Conservation (phyloP, 768 basidiomycete species). For the Rubroboletus pulcherrimus region DNA sequence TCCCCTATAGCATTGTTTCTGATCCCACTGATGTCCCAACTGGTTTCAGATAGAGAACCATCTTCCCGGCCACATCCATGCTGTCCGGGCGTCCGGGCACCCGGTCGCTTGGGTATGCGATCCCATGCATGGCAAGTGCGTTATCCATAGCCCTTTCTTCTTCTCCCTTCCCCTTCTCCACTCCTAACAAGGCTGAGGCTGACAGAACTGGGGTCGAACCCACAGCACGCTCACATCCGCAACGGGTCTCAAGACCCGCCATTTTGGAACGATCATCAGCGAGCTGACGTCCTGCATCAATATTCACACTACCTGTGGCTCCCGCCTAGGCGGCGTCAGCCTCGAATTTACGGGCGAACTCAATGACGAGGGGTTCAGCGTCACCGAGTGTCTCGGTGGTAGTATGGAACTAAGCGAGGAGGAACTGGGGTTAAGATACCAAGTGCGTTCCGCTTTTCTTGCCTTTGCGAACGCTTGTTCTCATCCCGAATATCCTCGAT, state of each 20-base stretch:
- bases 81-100: constrained; percentile 76
- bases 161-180: not conserved
- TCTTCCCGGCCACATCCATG: constrained; percentile 76
- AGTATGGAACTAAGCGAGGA: constrained; percentile 93
- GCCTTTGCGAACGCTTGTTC: not conserved
- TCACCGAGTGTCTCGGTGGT: constrained; percentile 95
- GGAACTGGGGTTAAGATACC: constrained; percentile 85
- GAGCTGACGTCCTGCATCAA: constrained; percentile 81
- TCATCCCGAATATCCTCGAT: not conserved
- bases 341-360: constrained; percentile 92
- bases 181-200: not conserved
- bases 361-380: constrained; percentile 86
- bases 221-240: constrained; percentile 77
- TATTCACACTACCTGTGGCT: constrained; percentile 72
- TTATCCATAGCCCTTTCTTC: constrained; percentile 10
- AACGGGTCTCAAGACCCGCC: constrained; percentile 82
- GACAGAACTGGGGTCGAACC: not conserved
- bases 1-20: not conserved
- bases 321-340: constrained; percentile 78
- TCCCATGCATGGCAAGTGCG: constrained; percentile 98
- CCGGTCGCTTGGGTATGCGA: constrained; percentile 95
- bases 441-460: constrained; percentile 42
- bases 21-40: not conserved
- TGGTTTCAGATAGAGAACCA: constrained; percentile 61
- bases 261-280: constrained; percentile 83